Base-by-base conservation (phyloP, 108 stramenopile species). In the Cyclotella sp. region DNA sequence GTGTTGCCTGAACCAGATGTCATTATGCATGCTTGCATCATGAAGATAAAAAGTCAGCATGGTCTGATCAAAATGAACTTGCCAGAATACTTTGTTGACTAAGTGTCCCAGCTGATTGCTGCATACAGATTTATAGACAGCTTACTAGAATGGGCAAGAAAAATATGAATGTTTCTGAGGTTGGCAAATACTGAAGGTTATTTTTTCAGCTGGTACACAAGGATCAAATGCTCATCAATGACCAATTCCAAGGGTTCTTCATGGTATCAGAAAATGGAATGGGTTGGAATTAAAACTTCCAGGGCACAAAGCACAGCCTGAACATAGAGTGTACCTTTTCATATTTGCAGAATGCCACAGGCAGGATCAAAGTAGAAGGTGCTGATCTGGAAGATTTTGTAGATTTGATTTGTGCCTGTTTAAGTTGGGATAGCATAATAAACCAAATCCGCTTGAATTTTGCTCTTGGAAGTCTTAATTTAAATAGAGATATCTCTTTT, bases 281-380 rank as follows among this genome's bases (percentile, higher is more conserved):
- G 22, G 91, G 91, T 15, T 99, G 99, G 99, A 99, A 99, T 79
- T 99, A 97, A 84, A 98, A 98, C 85, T 98, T 99, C 86, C 97
- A 97, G 89, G 99, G 98, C 42, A 97, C 97, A 39, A 98, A 97
- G 77, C 97, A 97, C 85, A 90, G 81, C 41, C 77, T 70, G 19
- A 87, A 88, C 30, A 98, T 98, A 98, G 88, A 97, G 51, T 99
- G 98, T 51, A 49, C 77, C 28, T 79, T 99, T 71, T 93, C 89
- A 99, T 98, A 71, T 99, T 98, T 73, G 92, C 96, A 30, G 98
- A 98, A 79, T 86, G 89, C 61, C 99, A 99, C 72, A 90, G 99
- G 16, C 98, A 94, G 84, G 11, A 89, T 85, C 13, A 92, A 91
- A 18, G 81, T 70, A 4, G 90, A 92, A 39, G 97, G 90, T 70